Evolutionary conservation across 2,329 filamentous ascomycete species (phyloP).

Genomic region (Verruconis gallopava): DNA sequence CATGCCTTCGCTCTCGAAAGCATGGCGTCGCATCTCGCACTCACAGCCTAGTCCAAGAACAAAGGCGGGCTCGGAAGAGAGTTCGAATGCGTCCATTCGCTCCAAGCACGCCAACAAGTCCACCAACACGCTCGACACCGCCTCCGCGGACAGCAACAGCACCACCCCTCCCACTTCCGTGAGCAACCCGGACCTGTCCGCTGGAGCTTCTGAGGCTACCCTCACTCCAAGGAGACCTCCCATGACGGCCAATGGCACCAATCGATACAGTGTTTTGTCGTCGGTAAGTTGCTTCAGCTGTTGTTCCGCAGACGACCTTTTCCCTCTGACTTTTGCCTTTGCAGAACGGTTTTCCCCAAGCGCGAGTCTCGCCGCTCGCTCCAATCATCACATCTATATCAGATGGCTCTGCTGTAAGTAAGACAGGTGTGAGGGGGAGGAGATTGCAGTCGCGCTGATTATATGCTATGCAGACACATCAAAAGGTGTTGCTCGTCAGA

Average conservation of each 20-base stretch:
- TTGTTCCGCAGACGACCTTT: not conserved
- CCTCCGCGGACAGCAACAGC: constrained; percentile 3
- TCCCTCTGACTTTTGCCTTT: not conserved
- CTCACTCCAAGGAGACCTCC: constrained; percentile 4
- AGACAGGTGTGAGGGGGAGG: too few species aligned
- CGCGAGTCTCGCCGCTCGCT: constrained; percentile 53
- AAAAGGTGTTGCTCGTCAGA: constrained; percentile 73
- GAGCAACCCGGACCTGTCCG: not conserved
- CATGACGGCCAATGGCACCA: constrained; percentile 2
- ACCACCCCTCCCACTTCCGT: constrained; percentile 4
- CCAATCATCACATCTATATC: constrained; percentile 66
- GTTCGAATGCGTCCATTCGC: not conserved
- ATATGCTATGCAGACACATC: constrained; percentile 54
- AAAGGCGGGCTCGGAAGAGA: constrained; percentile 3
- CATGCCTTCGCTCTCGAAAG: constrained; percentile 5
- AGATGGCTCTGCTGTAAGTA: constrained; percentile 71
- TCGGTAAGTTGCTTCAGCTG: not conserved
- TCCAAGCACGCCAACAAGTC: constrained; percentile 5
- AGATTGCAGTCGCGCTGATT: too few species aligned
- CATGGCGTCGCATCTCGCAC: constrained; percentile 3
- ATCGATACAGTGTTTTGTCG: constrained; percentile 9
- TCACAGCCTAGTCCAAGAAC: constrained; percentile 4
- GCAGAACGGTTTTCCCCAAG: not conserved
- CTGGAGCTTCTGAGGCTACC: constrained; percentile 1
- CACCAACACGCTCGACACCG: constrained; percentile 7